Evolutionary conservation across 306 rosid genomes (phyloP), one percentile per base, ranked within the genome.

Genomic region (barrel medic (Medicago truncatula)): DNA sequence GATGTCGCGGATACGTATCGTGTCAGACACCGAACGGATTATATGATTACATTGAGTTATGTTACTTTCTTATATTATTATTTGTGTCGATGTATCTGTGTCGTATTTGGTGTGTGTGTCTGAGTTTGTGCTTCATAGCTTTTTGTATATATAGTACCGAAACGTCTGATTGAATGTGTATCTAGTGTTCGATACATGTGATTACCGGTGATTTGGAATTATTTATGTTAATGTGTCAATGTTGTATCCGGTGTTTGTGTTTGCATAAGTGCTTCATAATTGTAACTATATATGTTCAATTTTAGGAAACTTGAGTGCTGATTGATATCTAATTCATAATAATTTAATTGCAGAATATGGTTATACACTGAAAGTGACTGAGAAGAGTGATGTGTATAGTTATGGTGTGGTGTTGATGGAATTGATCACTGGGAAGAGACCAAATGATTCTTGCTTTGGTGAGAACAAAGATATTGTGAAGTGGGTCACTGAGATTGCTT

Each of bases 351-450:
- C 82, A 89, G 90, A 89, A 46, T 89, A 87, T 39, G 96, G 84
- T 4, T 90, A 90, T 70, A 95, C 98, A 1, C 44, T 86, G 28
- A 89, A 85, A 72, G 91, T 89, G 34, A 95, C 84, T 0, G 97
- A 90, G 84, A 92, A 95, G 82, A 92, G 97, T 2, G 97, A 92
- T 21, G 92, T 92, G 1, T 92, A 92, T 70, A 95, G 97, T 58
- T 95, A 82, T 54, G 98, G 98, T 4, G 92, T 92, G 67, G 86
- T 92, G 81, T 52, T 95, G 44, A 76, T 92, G 87, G 97, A 95
- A 63, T 10, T 95, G 61, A 78, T 95, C 7, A 92, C 89, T 0
- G 98, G 96, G 0, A 95, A 89, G 84, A 82, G 92, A 80, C 98
- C 98, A 31, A 92, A 84, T 46, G 98, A 95, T 73, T 17, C 74